Conservation (phyloP, 129 eudicot species). For the Silybum marianum region DNA sequence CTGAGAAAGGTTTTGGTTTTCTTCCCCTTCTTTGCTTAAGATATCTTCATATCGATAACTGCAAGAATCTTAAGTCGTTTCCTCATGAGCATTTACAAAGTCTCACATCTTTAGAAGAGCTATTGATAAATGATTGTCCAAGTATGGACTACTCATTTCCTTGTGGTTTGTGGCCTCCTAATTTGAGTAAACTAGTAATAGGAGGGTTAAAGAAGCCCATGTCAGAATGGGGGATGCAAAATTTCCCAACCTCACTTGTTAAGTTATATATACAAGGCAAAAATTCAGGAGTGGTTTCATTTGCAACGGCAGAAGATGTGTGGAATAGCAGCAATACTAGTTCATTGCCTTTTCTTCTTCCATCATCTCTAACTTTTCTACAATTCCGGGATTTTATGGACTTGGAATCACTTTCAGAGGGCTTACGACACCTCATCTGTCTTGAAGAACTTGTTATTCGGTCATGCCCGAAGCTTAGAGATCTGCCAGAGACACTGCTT, state of each 20-base stretch:
- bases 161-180: constrained; percentile 5
- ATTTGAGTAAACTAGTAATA: background rate
- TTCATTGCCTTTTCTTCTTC: background rate
- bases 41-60: background rate
- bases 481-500: background rate
- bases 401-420: constrained; percentile 1
- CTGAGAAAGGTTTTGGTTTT: background rate
- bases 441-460: background rate
- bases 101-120: background rate
- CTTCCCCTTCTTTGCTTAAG: background rate
- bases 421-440: background rate
- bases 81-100: background rate
- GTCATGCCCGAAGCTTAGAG: background rate
- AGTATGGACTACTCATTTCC: background rate
- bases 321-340: background rate
- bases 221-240: background rate
- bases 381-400: constrained; percentile 6
- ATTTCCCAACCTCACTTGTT: constrained; percentile 1
- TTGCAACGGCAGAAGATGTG: background rate
- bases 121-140: background rate
- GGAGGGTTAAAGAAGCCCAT: constrained; percentile 3
- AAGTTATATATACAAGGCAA: background rate
- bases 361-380: background rate
- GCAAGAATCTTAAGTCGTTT: background rate
- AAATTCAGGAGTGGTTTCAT: background rate